These are phyloP conservation scores for Yamadazyma jaroonii DNA, from an alignment of 1,139 yeast genomes.

Conservation along the genomic window DNA sequence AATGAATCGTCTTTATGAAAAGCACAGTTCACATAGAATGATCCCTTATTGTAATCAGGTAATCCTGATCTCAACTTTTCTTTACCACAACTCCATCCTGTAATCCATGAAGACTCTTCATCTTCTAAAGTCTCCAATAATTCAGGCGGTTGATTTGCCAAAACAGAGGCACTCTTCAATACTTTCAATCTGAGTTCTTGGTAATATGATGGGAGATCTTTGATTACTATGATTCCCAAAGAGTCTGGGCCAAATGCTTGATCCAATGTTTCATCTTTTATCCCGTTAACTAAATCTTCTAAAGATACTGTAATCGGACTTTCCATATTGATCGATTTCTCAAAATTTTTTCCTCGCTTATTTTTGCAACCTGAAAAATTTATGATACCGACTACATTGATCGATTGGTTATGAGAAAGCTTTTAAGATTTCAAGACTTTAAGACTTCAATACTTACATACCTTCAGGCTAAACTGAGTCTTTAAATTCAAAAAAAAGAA, in stretches of 20 bases:
- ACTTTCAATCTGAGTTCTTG: slow-evolving; percentile 40
- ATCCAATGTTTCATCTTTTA: slow-evolving; percentile 28
- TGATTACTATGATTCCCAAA: slow-evolving; percentile 51
- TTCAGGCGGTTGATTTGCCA: slow-evolving; percentile 41
- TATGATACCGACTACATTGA: too few species aligned
- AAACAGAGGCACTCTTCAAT: slow-evolving; percentile 40
- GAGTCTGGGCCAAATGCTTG: slow-evolving; percentile 59
- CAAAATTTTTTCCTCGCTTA: too few species aligned
- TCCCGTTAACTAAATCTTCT: slow-evolving; percentile 31
- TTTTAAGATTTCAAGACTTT: too few species aligned
- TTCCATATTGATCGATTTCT: slow-evolving; percentile 2
- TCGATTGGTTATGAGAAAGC: too few species aligned
- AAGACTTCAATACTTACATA: too few species aligned
- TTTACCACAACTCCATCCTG: slow-evolving; percentile 68
- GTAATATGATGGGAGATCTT: slow-evolving; percentile 40
- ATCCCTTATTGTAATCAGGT: slow-evolving; percentile 56
- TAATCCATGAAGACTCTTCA: slow-evolving; percentile 49
- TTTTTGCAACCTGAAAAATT: neutral
- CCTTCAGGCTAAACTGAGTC: too few species aligned
- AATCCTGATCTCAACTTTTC: slow-evolving; percentile 43
- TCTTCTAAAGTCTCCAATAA: slow-evolving; percentile 40
- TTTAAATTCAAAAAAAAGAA: neutral
- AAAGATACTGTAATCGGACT: slow-evolving; percentile 33
- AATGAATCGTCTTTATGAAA: slow-evolving; percentile 42
- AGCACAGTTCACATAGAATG: slow-evolving; percentile 60